phyloP scores from a whole-genome alignment of 768 basidiomycete species.

The Pleurotus eryngii region DNA sequence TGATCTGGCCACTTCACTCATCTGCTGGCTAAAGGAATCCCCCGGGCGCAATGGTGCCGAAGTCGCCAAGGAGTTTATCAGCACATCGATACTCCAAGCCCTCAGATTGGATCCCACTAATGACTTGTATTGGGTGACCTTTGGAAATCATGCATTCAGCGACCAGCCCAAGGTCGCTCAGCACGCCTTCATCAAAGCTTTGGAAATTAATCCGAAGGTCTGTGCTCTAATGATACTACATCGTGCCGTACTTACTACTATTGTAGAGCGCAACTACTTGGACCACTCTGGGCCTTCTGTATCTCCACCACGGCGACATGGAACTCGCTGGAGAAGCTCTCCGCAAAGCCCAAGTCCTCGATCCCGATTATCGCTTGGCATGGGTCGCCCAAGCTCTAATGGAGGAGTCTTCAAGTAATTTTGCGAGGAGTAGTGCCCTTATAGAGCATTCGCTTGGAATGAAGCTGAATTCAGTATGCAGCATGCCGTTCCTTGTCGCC shows the following conservation, averaged over 20 bases:
- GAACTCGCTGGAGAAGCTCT: conserved; percentile 87
- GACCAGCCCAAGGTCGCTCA: conserved; percentile 74
- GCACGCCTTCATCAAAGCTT: conserved; percentile 86
- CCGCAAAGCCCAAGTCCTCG: conserved; percentile 82
- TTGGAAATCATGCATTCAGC: conserved; percentile 72
- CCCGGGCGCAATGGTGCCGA: conserved; percentile 26
- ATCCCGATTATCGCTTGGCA: conserved; percentile 83
- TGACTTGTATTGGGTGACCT: conserved; percentile 74
- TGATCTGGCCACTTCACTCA: conserved; percentile 68
- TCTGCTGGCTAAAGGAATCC: conserved; percentile 39
- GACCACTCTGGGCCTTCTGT: conserved; percentile 88
- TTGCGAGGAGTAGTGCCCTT: conserved; percentile 59
- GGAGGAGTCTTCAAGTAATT: conserved; percentile 56
- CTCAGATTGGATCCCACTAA: conserved; percentile 71
- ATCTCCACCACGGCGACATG: conserved; percentile 71
- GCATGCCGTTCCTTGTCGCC: neutral
- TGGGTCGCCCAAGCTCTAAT: conserved; percentile 91
- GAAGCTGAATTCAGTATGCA: conserved; percentile 52
- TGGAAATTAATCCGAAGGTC: conserved; percentile 86
- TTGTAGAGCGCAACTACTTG: conserved; percentile 69
- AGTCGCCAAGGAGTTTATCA: conserved; percentile 37
- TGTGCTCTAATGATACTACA: neutral
- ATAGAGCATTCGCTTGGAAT: conserved; percentile 72
- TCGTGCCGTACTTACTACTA: neutral
- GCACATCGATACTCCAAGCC: conserved; percentile 63